Conservation (phyloP, 805 yeast species). For the Schizosaccharomyces lindneri region DNA sequence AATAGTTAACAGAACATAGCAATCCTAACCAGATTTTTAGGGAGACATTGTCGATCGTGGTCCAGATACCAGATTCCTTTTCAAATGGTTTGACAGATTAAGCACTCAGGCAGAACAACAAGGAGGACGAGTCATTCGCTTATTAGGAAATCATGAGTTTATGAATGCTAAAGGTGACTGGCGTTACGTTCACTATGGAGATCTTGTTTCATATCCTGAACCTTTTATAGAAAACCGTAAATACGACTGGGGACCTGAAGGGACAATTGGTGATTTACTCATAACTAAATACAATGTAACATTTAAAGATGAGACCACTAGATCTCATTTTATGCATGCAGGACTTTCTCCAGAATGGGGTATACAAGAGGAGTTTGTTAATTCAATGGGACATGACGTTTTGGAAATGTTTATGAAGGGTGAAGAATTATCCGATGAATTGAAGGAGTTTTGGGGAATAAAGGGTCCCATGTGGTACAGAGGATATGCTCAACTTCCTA, state of each 20-base stretch:
- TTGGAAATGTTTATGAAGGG: neutral
- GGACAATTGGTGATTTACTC: neutral
- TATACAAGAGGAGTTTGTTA: neutral
- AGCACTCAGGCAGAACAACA: neutral
- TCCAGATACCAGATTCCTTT: neutral
- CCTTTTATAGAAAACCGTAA: neutral
- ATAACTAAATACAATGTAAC: neutral
- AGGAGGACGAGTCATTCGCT: neutral
- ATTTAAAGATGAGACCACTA: neutral
- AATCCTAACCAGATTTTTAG: neutral
- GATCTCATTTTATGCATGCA: slow-evolving; percentile 1
- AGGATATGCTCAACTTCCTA: neutral
- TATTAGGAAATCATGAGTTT: slow-evolving; percentile 2
- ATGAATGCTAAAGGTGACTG: slow-evolving; percentile 1
- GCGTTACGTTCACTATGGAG: slow-evolving; percentile 1
- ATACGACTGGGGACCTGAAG: neutral
- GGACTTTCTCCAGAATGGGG: neutral
- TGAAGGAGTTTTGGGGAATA: neutral
- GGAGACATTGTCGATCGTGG: slow-evolving; percentile 2
- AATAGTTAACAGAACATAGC: no score
- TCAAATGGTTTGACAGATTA: neutral
- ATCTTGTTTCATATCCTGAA: neutral
- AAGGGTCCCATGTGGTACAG: slow-evolving; percentile 2
- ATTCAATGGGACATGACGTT: neutral
- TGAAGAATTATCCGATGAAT: neutral